Conservation (phyloP, 176 grass and related monocot genomes). For the Aegilops longissima region DNA sequence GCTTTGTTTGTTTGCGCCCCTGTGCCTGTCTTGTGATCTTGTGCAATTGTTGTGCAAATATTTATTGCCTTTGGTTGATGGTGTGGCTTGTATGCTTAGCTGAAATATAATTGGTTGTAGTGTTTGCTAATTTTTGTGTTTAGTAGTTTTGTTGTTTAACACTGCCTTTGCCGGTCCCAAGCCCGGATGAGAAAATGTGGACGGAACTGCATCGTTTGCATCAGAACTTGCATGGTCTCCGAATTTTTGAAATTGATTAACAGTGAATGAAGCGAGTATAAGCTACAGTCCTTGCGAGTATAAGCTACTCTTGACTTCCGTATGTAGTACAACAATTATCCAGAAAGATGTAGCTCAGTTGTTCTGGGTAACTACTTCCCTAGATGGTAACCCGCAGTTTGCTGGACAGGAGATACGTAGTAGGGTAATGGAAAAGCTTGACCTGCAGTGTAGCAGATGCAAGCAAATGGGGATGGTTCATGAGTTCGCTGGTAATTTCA, state of each 20-base stretch:
- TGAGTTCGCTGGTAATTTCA: background rate
- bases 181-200: slow-evolving; percentile 68
- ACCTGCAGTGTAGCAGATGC: background rate
- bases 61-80: background rate
- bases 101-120: background rate
- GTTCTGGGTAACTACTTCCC: background rate
- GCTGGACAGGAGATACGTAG: background rate
- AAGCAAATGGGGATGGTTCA: background rate
- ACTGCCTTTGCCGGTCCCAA: slow-evolving; percentile 69
- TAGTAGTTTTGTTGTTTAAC: slow-evolving; percentile 42
- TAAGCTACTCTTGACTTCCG: too few species aligned
- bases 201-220: slow-evolving; percentile 27
- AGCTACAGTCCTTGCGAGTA: background rate
- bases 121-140: background rate
- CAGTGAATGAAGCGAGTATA: background rate
- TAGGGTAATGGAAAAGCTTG: background rate
- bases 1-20: background rate
- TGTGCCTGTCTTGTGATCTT: background rate
- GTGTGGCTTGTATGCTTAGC: background rate
- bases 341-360: background rate
- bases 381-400: background rate
- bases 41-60: background rate
- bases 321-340: background rate
- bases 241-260: background rate
- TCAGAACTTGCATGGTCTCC: background rate